Evolutionary conservation across 352 stramenopile species (phyloP).

Genomic region (Pythium brachiatum): DNA sequence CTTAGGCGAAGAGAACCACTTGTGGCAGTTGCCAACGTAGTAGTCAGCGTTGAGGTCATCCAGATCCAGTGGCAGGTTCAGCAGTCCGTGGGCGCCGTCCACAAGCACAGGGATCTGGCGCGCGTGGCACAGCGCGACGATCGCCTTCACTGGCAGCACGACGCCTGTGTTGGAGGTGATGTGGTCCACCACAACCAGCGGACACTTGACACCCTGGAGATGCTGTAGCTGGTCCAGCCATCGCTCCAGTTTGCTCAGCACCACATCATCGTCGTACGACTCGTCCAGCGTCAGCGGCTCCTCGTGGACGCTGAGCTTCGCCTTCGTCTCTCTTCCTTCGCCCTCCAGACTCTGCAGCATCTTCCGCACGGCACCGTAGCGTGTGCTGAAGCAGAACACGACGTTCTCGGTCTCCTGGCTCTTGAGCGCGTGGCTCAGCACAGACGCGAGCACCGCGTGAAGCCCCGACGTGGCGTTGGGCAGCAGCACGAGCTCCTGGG

Average conservation of each 20-base stretch:
- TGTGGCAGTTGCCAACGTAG: conserved; percentile 94
- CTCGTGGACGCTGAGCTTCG: conserved; percentile 43
- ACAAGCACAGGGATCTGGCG: conserved; percentile 71
- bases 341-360: conserved; percentile 66
- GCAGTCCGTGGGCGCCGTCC: conserved; percentile 90
- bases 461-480: conserved; percentile 89
- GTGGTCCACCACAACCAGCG: conserved; percentile 89
- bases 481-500: conserved; percentile 73
- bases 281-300: conserved; percentile 61
- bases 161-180: conserved; percentile 94
- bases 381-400: conserved; percentile 76
- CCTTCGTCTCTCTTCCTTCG: conserved; percentile 1
- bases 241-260: conserved; percentile 37
- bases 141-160: conserved; percentile 73
- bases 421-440: not conserved
- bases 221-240: conserved; percentile 25
- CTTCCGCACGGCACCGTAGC: conserved; percentile 93
- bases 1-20: conserved; percentile 91
- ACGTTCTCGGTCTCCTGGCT: conserved; percentile 25
- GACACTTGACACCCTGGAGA: conserved; percentile 33
- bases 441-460: conserved; percentile 58
- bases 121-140: conserved; percentile 64
- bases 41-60: conserved; percentile 79
- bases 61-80: conserved; percentile 80
- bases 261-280: conserved; percentile 51